These are phyloP conservation scores for Phaeolepiota aurea DNA, from an alignment of 768 basidiomycete species.

Conservation along the genomic window DNA sequence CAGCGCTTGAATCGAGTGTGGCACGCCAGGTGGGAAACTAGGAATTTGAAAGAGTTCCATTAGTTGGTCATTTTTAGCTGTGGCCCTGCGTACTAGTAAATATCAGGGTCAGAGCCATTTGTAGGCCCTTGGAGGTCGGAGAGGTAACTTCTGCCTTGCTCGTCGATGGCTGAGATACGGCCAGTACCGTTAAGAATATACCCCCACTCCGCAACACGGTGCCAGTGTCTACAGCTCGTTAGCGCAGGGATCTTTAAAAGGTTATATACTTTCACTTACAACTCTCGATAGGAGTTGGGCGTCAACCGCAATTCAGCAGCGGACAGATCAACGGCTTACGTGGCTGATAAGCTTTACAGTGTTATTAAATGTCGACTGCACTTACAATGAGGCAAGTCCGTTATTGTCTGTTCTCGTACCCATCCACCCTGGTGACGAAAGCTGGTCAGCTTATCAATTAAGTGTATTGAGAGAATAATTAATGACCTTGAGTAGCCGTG, in stretches of 20 bases:
- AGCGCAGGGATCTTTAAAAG: neutral
- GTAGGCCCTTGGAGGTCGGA: constrained; percentile 9
- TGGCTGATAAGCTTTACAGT: neutral
- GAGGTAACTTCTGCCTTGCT: constrained; percentile 9
- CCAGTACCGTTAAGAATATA: constrained; percentile 12
- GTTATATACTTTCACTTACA: constrained; percentile 3
- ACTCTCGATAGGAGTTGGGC: constrained; percentile 10
- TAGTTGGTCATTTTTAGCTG: neutral
- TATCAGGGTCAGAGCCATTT: constrained; percentile 8
- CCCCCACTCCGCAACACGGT: constrained; percentile 12
- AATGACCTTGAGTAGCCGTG: constrained; percentile 5
- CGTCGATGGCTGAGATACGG: constrained; percentile 9
- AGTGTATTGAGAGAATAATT: too few species aligned
- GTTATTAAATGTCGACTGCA: neutral
- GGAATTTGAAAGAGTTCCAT: neutral
- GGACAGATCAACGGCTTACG: constrained; percentile 6
- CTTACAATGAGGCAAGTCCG: neutral
- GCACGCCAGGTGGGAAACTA: constrained; percentile 11
- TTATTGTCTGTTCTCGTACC: neutral
- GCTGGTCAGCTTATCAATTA: too few species aligned
- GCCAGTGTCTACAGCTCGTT: constrained; percentile 8
- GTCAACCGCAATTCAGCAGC: constrained; percentile 8
- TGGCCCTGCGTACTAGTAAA: constrained; percentile 8
- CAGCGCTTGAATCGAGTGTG: constrained; percentile 11
- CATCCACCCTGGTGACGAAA: neutral